Percentiles rank a stretch among this genome's conserved stretches.
Evolutionary conservation across 805 yeast genomes (phyloP).

Genomic region (Wickerhamiella parazyma): DNA sequence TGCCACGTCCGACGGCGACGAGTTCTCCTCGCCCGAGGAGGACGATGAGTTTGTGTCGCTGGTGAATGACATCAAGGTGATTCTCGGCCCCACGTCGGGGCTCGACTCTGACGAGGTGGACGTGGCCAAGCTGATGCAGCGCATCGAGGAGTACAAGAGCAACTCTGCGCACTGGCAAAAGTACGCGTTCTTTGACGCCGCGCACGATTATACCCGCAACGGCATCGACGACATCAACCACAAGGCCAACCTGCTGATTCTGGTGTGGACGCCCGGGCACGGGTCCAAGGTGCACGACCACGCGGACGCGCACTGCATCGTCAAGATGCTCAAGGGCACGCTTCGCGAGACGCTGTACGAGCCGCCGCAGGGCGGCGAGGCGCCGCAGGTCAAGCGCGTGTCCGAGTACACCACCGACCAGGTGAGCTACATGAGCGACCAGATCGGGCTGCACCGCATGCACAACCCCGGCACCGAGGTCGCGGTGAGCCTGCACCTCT

Average conservation of each 20-base stretch:
- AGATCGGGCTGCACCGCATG: conserved; percentile 53
- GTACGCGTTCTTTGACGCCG: conserved; percentile 41
- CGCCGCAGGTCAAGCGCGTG: conserved; percentile 20
- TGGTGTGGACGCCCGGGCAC: conserved; percentile 60
- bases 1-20: conserved; percentile 6
- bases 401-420: conserved; percentile 25
- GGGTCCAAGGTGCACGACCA: conserved; percentile 61
- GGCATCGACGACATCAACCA: conserved; percentile 66
- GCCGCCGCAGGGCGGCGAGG: conserved; percentile 28
- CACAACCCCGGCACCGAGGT: conserved; percentile 34
- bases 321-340: conserved; percentile 51
- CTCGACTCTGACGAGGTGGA: conserved; percentile 38
- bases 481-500: conserved; percentile 55
- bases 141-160: conserved; percentile 38
- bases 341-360: conserved; percentile 45
- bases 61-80: conserved; percentile 25
- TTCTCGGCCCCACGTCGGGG: conserved; percentile 29
- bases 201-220: conserved; percentile 47
- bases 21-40: conserved; percentile 3
- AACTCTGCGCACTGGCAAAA: conserved; percentile 42
- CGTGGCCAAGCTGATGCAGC: conserved; percentile 31
- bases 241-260: conserved; percentile 50
- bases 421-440: conserved; percentile 54
- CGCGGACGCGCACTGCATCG: conserved; percentile 62
- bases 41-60: conserved; percentile 23